Evolutionary conservation across 2,329 filamentous ascomycete species (phyloP), one percentile per base, ranked within the genome.

Genomic region (Chaetomiaceae sp.): DNA sequence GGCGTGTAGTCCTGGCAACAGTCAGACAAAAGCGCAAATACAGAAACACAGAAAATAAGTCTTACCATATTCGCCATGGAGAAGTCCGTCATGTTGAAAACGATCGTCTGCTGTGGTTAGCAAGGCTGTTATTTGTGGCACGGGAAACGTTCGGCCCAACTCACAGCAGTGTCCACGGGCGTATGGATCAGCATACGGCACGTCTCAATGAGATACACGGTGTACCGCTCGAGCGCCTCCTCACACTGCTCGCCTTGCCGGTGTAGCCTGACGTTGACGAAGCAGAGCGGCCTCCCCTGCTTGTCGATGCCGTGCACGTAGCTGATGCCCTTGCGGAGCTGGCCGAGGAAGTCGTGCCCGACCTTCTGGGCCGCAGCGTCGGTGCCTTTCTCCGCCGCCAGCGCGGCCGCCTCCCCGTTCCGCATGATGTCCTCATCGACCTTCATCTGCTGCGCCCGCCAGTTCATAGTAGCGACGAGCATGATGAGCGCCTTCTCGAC

Each of bases 1-100:
- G 93, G 91, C 0, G 86, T 80, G 65, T 97, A 97, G 65, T 98
- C 93, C 81, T 84, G 47, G 11, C 9, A 11, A 9, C 10, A 27
- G 48, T 64, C 29, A 61, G 58, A 29, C 44, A 53, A 9, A 20
- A 30, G 6, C 15, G 5, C 7, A 4, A 10, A 17, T 9, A 18
- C 12, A 20, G 8, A 6, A 9, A 4, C 22, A 14, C 37, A 29
- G 20, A 18, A 11, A 14, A 58, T 71, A 61, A 9, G 22, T 6
- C 22, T 9, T 68, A 83, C 81, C 93, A 98, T 97, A 67, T 98
- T 98, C 14, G 90, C 84, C 70, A 97, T 75, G 15, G 86, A 86
- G 65, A 97, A 97, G 52, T 84, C 81, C 7, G 87, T 95, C 88
- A 98, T 91, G 65, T 98, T 93, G 61, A 98, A 98, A 38, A 98